phyloP scores from a whole-genome alignment of 257 asterid genomes.

The Solanum corneliomulleri region DNA sequence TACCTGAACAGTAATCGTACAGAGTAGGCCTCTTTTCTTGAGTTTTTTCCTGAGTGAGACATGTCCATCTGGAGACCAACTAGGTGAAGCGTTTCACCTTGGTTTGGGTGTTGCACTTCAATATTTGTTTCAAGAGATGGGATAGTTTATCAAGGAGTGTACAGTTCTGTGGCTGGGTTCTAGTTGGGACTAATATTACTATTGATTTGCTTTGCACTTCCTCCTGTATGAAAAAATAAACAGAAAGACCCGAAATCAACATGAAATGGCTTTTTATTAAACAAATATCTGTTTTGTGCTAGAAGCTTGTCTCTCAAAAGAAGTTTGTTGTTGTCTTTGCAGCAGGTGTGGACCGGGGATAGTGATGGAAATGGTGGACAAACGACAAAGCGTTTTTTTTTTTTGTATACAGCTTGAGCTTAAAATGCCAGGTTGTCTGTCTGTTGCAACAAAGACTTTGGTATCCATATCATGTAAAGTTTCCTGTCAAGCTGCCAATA shows the following conservation, averaged over 20 bases:
- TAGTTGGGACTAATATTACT: not conserved
- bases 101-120: no score
- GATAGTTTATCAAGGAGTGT: not conserved
- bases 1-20: no score
- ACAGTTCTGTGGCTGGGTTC: not conserved
- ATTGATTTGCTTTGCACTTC: not conserved
- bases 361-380: not conserved
- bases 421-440: not conserved
- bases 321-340: not conserved
- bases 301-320: not conserved
- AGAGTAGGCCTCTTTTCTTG: no score
- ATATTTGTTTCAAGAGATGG: not conserved
- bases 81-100: no score
- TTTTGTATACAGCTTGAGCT: not conserved
- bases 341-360: constrained; percentile 1
- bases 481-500: not conserved
- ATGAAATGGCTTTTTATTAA: not conserved
- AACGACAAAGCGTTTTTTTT: not conserved
- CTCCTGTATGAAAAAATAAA: not conserved
- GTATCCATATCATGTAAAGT: not conserved
- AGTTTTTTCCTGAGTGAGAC: no score
- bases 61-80: no score
- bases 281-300: not conserved
- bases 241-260: not conserved
- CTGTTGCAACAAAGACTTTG: not conserved